Base-by-base conservation (phyloP, 2,329 filamentous ascomycete genomes). In the Diaporthe citrichinensis region DNA sequence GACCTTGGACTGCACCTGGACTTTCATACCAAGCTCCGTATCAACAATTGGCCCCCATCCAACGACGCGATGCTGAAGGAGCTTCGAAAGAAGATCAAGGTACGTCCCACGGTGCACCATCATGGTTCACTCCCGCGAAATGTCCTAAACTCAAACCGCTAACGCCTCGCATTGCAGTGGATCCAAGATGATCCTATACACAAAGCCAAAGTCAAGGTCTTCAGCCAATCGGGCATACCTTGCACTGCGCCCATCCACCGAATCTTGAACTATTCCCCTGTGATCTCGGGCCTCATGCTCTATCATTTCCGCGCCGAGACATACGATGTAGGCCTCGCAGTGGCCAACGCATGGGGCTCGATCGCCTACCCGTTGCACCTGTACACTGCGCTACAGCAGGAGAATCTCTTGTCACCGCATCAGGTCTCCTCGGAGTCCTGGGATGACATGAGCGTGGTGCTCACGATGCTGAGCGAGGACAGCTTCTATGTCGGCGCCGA, bases 361-460 rank as follows among this genome's bases (percentile, higher is more conserved):
- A 80, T 87, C 15, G 77, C 82, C 15, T 84, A 81, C 61, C 77
- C 81, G 0, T 77, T 76, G 1, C 87, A 89, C 62, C 77, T 89
- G 1, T 88, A 88, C 79, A 85, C 86, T 67, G 85, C 86, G 1
- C 71, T 84, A 2, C 58, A 67, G 2, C 71, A 80, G 17, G 82
- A 85, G 71, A 79, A 79, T 2, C 71, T 84, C 1, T 34, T 84
- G 1, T 44, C 39, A 9, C 25, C 59, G n/a, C n/a, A 14, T 1
- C 14, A 46, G 28, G 28, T 44, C 4, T 9, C 57, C 0, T 4
- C 71, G 0, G 72, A 31, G 1, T 8, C 20, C 4, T 88, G 87
- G 86, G 65, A 71, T 1, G 86, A 88, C 76, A 85, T 88, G 83
- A 83, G 86, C 1, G 12, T 85, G 7, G 53, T 82, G 0, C 72